Evolutionary conservation across 495 filamentous ascomycete species (phyloP).

Genomic region (Pyrenula massariospora): DNA sequence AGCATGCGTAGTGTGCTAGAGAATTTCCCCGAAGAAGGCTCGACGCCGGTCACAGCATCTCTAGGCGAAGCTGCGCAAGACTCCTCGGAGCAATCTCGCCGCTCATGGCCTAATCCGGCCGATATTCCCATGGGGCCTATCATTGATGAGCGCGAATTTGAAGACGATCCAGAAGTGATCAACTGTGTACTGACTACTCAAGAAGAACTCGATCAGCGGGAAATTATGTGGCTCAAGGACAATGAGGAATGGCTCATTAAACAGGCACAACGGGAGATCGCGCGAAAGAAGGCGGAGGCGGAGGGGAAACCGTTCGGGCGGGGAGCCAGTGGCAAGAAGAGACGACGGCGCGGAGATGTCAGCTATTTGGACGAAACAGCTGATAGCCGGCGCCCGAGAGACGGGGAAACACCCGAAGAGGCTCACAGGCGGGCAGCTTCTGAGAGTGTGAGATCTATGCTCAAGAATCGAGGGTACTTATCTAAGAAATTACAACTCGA

Average conservation of each 20-base stretch:
- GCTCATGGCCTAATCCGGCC: background rate
- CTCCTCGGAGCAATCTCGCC: background rate
- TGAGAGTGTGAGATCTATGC: constrained; percentile 63
- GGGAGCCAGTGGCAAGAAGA: constrained; percentile 17
- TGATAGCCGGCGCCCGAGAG: constrained; percentile 8
- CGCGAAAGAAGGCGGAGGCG: constrained; percentile 24
- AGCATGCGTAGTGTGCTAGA: constrained; percentile 28
- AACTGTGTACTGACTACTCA: constrained; percentile 59
- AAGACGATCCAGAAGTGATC: constrained; percentile 62
- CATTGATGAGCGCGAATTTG: constrained; percentile 67
- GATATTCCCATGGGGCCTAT: constrained; percentile 33
- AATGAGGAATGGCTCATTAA: constrained; percentile 82
- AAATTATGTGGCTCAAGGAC: constrained; percentile 83
- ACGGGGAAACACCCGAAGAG: constrained; percentile 22
- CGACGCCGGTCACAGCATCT: constrained; percentile 9
- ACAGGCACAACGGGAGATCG: constrained; percentile 43
- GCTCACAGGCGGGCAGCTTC: constrained; percentile 39
- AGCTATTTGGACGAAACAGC: constrained; percentile 33
- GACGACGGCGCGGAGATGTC: constrained; percentile 36
- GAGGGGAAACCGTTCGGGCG: constrained; percentile 16
- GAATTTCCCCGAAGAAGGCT: constrained; percentile 1
- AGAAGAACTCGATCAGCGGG: constrained; percentile 61
- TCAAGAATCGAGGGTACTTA: constrained; percentile 53
- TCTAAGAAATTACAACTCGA: constrained; percentile 81
- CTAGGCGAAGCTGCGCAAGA: background rate